Base-by-base conservation (phyloP, 2,329 filamentous ascomycete genomes). In the Aspergillus melleus region DNA sequence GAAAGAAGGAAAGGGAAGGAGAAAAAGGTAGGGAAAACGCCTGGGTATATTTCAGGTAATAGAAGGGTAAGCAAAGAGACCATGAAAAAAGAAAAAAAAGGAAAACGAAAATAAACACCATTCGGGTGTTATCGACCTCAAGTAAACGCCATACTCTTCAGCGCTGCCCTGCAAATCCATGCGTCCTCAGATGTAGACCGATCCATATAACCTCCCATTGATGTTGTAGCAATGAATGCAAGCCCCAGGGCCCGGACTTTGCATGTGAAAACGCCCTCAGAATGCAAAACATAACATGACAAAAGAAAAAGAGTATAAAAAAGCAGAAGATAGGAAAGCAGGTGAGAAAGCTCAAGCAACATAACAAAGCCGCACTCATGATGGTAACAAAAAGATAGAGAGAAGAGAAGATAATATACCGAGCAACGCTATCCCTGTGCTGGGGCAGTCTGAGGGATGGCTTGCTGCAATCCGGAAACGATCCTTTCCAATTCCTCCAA, bases 401-500 rank as follows among this genome's bases (percentile, higher is more conserved):
- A 30, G 58, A 32, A 29, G 59, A 50, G 6, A 24, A 20, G 29
- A 50, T 26, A 47, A 6, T 39, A 49, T 46, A 22, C 32, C 32
- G 19, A 49, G 6, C 51, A 24, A 24, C 57, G 57, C 58, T 61
- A 66, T 49, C 60, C 62, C 54, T 68, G 64, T 12, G 65, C 54
- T n/a, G 61, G 29, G 6, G 66, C 58, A 49, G 66, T 61, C 61
- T 74, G 74, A 6, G 74, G 72, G 6, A 77, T 71, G 42, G 72
- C 69, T 59, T 76, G 74, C 62, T 76, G 74, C 52, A 77, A 61
- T 11, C 70, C 74, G 6, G 70, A 64, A 16, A 77, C 74, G 54
- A 76, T 73, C 46, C 72, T 66, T 63, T 80, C 77, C 44, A 80
- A 63, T 52, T 79, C 76, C 60, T 77, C 68, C 11, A 80, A 66